Base-by-base conservation (phyloP, 345 rosid species). In the Eucalyptus grandis region DNA sequence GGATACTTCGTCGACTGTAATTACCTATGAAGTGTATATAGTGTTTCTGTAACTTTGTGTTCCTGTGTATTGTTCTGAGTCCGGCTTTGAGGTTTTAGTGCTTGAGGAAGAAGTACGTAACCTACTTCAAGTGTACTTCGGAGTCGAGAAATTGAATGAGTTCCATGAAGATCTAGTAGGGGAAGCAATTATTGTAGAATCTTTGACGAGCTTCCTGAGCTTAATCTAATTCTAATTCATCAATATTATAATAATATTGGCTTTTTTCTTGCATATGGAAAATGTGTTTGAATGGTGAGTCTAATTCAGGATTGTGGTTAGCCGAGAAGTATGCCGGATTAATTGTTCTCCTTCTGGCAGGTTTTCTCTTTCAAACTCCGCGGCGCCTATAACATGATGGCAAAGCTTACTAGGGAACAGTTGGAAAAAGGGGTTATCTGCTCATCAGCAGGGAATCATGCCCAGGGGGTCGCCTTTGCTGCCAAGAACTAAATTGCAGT, bases 311-410 rank as follows among this genome's bases (percentile, higher is more conserved):
- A 46, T 27, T 8, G 30, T 46, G 54, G 40, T 60, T 9, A 69
- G 19, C 22, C 43, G 22, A 86, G 22, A 51, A 86, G 49, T 11
- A 27, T 17, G 81, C 24, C 13, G 8, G 86, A 11, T 87, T 87
- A 53, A 44, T 67, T 88, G 67, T 87, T n/a, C 60, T 44, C 40
- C 15, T 40, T 81, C 34, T 21, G 89, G 21, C 90, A 97, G 99
- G 99, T 96, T 19, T 98, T 98, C 94, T 98, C 99, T 43, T 98
- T 98, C 88, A 98, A 98, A 94, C 93, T 98, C 49, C 98, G 99
- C 40, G 99, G 99, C 85, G 99, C 99, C 88, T 96, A 96, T 89
- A 96, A 98, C 90, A 98, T 98, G 99, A 98, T 98, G 99, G 97
- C 95, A 53, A 96, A 95, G 80, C 97, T 98, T 91, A 50, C 97